phyloP scores from a whole-genome alignment of 2,329 filamentous ascomycete genomes.

The Cryphonectria japonica region DNA sequence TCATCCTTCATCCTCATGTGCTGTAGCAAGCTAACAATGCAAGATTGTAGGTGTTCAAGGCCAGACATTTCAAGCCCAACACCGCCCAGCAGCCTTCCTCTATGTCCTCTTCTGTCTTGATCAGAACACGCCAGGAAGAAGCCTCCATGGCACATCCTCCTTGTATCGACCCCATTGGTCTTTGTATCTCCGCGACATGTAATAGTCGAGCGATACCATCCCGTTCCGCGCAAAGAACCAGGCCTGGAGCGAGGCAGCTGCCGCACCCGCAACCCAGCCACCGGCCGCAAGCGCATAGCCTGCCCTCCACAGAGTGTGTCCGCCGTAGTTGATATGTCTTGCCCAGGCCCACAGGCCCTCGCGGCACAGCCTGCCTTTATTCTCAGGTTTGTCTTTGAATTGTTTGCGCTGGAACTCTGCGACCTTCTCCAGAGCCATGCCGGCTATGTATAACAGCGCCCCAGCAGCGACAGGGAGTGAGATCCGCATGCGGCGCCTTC shows the following conservation, averaged over 20 bases:
- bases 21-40: background rate
- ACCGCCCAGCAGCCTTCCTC: too few species aligned
- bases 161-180: conserved; percentile 46
- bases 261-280: conserved; percentile 41
- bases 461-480: conserved; percentile 50
- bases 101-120: background rate
- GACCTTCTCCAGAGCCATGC: conserved; percentile 57
- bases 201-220: conserved; percentile 41
- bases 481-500: conserved; percentile 38
- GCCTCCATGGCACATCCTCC: conserved; percentile 41
- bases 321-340: conserved; percentile 47
- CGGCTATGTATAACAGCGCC: conserved; percentile 51
- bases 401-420: conserved; percentile 46
- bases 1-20: background rate
- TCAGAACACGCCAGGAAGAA: conserved; percentile 45
- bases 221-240: conserved; percentile 39
- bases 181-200: conserved; percentile 43
- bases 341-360: conserved; percentile 45
- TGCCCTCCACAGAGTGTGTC: conserved; percentile 42
- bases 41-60: background rate
- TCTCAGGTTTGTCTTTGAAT: conserved; percentile 44
- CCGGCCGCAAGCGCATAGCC: conserved; percentile 41
- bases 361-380: conserved; percentile 44
- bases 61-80: background rate
- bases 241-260: conserved; percentile 37